These are phyloP conservation scores for Saccharomyces uvarum DNA, from an alignment of 1,139 yeast species.

Conservation along the genomic window DNA sequence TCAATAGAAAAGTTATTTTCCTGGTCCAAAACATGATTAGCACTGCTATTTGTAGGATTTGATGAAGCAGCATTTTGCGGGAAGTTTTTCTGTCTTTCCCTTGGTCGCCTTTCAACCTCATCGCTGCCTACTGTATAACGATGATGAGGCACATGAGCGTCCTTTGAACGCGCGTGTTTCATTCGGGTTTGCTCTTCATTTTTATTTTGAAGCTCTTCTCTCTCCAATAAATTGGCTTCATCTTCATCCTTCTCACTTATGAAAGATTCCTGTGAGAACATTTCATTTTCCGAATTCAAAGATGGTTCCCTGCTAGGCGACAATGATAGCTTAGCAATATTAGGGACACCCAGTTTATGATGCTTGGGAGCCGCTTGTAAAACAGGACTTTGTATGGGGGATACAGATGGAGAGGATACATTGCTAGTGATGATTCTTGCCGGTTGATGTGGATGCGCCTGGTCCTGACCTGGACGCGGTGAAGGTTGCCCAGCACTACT, in stretches of 20 bases:
- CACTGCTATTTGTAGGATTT: background rate
- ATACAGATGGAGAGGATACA: conserved; percentile 1
- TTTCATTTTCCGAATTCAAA: conserved; percentile 11
- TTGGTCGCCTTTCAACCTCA: background rate
- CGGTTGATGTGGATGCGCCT: background rate
- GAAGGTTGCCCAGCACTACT: conserved; percentile 4
- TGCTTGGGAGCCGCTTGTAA: conserved; percentile 1
- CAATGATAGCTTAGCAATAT: conserved; percentile 14
- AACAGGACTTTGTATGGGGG: conserved; percentile 6
- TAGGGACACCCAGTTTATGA: conserved; percentile 8
- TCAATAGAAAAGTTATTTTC: conserved; percentile 14
- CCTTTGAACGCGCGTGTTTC: background rate
- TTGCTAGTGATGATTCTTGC: background rate
- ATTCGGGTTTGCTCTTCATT: background rate
- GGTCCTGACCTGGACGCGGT: conserved; percentile 2
- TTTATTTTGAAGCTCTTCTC: background rate
- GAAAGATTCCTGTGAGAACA: conserved; percentile 14
- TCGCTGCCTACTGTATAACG: background rate
- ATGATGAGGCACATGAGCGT: conserved; percentile 1
- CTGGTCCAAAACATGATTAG: conserved; percentile 2
- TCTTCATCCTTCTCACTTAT: conserved; percentile 17
- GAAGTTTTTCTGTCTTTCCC: conserved; percentile 6
- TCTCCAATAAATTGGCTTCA: conserved; percentile 1
- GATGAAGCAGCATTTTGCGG: conserved; percentile 4
- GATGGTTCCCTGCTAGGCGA: conserved; percentile 13